Evolutionary conservation across 1,284 basidiomycete species (phyloP).

Genomic region (Athelia sp.): DNA sequence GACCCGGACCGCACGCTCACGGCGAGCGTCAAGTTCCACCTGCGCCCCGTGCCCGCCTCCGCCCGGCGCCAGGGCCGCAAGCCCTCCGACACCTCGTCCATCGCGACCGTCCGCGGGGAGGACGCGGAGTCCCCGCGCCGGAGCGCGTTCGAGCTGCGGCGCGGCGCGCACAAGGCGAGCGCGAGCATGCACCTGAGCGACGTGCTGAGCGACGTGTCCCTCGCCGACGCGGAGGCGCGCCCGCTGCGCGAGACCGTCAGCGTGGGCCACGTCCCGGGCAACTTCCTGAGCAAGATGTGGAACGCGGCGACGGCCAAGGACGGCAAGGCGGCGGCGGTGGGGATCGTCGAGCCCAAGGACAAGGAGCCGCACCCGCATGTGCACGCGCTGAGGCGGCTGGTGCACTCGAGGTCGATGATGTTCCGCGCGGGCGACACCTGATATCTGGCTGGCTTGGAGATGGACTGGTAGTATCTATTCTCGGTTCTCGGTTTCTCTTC

Average conservation of each 20-base stretch:
- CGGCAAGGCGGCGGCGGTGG: slow-evolving; percentile 15
- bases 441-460: too few relatives aligned
- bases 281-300: slow-evolving; percentile 66
- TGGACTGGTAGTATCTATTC: too few relatives aligned
- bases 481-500: too few relatives aligned
- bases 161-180: neutral
- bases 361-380: slow-evolving; percentile 22
- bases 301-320: slow-evolving; percentile 41
- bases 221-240: slow-evolving; percentile 1
- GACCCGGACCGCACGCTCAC: slow-evolving; percentile 20
- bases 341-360: slow-evolving; percentile 24
- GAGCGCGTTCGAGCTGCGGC: neutral
- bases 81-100: slow-evolving; percentile 50
- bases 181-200: neutral
- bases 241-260: slow-evolving; percentile 22
- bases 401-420: slow-evolving; percentile 41
- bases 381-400: slow-evolving; percentile 25
- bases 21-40: slow-evolving; percentile 22
- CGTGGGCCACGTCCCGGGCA: slow-evolving; percentile 24
- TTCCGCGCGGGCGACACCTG: slow-evolving; percentile 24
- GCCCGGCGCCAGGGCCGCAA: slow-evolving; percentile 43
- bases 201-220: neutral
- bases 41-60: slow-evolving; percentile 39
- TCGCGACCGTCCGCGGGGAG: slow-evolving; percentile 34
- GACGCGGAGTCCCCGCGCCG: slow-evolving; percentile 12